phyloP scores from a whole-genome alignment of 768 basidiomycete species.

The Boletus rex-veris region DNA sequence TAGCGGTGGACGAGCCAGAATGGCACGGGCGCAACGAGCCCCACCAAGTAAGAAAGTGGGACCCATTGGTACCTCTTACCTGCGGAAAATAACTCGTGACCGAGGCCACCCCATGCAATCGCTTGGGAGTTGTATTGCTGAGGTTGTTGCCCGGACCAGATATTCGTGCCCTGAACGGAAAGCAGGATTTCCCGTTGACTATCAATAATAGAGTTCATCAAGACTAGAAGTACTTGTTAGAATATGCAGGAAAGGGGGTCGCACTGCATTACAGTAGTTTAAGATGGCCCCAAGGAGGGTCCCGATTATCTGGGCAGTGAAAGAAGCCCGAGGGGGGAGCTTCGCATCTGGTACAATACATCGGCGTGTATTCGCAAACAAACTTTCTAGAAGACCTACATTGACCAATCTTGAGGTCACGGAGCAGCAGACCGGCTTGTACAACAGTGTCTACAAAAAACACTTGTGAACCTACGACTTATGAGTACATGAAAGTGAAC shows the following conservation, averaged over 20 bases:
- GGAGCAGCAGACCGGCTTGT: constrained; percentile 48
- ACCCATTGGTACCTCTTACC: constrained; percentile 38
- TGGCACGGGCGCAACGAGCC: constrained; percentile 36
- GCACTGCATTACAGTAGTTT: constrained; percentile 37
- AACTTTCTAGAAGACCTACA: constrained; percentile 4
- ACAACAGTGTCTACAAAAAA: constrained; percentile 43
- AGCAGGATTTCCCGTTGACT: constrained; percentile 49
- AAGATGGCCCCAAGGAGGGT: constrained; percentile 50
- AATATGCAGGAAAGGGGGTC: not conserved
- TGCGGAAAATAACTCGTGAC: constrained; percentile 31
- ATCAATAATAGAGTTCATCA: constrained; percentile 58
- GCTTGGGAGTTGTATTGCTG: constrained; percentile 33
- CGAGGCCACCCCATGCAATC: constrained; percentile 39
- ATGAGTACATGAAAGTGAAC: constrained; percentile 1
- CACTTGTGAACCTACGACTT: constrained; percentile 39
- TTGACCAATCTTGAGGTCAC: constrained; percentile 49
- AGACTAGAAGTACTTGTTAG: constrained; percentile 35
- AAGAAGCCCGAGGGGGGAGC: constrained; percentile 61
- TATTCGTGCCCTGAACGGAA: constrained; percentile 50
- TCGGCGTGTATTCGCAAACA: not conserved
- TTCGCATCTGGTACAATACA: constrained; percentile 36
- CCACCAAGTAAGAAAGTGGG: constrained; percentile 32
- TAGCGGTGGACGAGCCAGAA: constrained; percentile 39
- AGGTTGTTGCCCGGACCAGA: constrained; percentile 32
- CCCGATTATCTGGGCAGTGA: constrained; percentile 55